phyloP scores from a whole-genome alignment of 2,329 filamentous ascomycete species.

The Ophiostoma ips region DNA sequence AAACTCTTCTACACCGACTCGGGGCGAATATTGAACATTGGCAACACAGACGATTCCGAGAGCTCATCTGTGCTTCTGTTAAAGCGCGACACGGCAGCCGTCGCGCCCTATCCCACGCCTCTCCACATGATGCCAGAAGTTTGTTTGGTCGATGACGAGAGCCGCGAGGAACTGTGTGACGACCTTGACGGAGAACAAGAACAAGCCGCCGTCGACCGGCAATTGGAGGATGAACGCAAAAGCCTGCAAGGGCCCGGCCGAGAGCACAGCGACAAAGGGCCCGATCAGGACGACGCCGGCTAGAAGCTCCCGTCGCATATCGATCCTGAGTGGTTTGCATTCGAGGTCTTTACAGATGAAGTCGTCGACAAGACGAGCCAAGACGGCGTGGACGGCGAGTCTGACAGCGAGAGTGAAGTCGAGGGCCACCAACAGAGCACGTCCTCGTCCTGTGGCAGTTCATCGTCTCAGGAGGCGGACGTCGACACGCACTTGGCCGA shows the following conservation, averaged over 20 bases:
- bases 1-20: constrained; percentile 93
- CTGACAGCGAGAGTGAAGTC: constrained; percentile 22
- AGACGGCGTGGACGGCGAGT: constrained; percentile 10
- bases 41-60: constrained; percentile 40
- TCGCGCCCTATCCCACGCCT: background rate
- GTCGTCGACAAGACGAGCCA: constrained; percentile 9
- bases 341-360: constrained; percentile 67
- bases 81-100: constrained; percentile 56
- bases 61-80: constrained; percentile 63
- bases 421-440: too few species aligned
- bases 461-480: constrained; percentile 4
- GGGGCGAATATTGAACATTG: constrained; percentile 75
- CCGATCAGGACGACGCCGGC: too few species aligned
- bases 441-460: too few species aligned
- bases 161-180: too few species aligned
- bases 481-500: constrained; percentile 20
- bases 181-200: too few species aligned
- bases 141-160: constrained; percentile 14
- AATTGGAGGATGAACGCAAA: constrained; percentile 27
- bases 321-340: constrained; percentile 81
- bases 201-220: constrained; percentile 33
- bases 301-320: constrained; percentile 59
- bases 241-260: background rate
- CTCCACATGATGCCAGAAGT: constrained; percentile 4
- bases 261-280: too few species aligned